A percentile compares a stretch with the other conserved stretches of the same genome.
Evolutionary conservation across 148 eudicot species (phyloP).

Genomic region (Nepenthes mirabilis): DNA sequence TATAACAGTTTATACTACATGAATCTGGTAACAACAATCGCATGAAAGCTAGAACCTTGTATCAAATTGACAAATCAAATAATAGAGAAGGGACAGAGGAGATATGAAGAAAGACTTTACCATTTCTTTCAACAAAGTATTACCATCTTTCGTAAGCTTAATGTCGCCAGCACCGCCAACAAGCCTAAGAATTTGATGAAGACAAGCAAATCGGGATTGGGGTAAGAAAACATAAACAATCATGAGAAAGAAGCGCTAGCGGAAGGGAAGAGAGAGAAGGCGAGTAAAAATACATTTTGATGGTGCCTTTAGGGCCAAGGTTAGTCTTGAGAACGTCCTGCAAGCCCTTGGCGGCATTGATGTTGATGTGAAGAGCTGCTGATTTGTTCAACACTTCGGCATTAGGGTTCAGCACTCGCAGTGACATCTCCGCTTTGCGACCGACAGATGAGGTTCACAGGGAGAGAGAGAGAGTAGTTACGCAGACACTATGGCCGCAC

Average conservation of each 20-base stretch:
- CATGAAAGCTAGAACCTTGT: not conserved
- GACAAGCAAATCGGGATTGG: not conserved
- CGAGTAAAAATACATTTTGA: constrained; percentile 43
- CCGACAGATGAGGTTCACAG: not conserved
- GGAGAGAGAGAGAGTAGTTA: not conserved
- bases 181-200: constrained; percentile 36
- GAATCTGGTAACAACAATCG: not conserved
- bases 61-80: not conserved
- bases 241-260: too few species aligned
- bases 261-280: not conserved
- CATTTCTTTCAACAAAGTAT: constrained; percentile 88
- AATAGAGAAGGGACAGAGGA: not conserved
- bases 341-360: constrained; percentile 91
- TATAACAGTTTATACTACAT: too few species aligned
- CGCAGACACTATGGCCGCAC: not conserved
- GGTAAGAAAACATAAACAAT: not conserved
- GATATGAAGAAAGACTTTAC: constrained; percentile 19
- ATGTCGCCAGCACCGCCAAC: constrained; percentile 96
- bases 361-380: constrained; percentile 90
- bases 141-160: constrained; percentile 92
- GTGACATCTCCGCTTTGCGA: constrained; percentile 40
- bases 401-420: constrained; percentile 70
- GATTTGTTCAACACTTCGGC: constrained; percentile 97
- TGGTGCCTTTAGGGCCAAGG: constrained; percentile 98
- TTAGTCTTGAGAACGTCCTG: constrained; percentile 88